Evolutionary conservation across 139 green algal genomes (phyloP), one percentile per base, ranked within the genome.

Genomic region (Chlorella sp.): DNA sequence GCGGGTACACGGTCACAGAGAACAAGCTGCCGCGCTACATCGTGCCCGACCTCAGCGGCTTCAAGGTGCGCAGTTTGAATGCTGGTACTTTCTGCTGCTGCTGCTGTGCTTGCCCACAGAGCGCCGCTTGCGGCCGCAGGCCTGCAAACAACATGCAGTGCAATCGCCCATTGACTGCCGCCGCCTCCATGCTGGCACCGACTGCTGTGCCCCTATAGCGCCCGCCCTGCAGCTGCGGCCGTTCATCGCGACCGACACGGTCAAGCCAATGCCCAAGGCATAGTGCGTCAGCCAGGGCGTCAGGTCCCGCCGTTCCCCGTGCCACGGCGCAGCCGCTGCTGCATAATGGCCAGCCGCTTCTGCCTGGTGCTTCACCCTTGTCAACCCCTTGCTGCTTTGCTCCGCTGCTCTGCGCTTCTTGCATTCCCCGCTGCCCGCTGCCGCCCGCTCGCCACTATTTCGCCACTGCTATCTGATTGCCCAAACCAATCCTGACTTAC

Each of bases 41-140:
- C 16, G 79, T 91, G 43, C 88, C 88, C 19, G 87, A 90, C 60
- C 70, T 90, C 24, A 82, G 28, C 3, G 86, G 86, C 8, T 88
- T 88, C 44, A 51, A 84, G 72, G 85, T 89, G 43, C 40, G 85
- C 13, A 30, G 34, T 14, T 2, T 11, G 5, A 19, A 4, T 0
- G 46, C 5, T 3, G 19, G 64, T 5, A 41, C 32, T 32, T 22
- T 41, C 32, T 36, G 8, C 20, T 14, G 30, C 64, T 41, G 32
- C 64, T 38, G 64, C 64, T 40, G 32, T 30, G 22, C 13, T 20
- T 14, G 13, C 3, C 56, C 56, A 20, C n/a, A n/a, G n/a, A n/a
- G n/a, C 51, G 51, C 14, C 14, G 51, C 51, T 16, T 60, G 51
- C 51, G 8, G 46, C n/a, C 8, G 46, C 51, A 60, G 51, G 51